These are phyloP conservation scores for Cinnamomum chago DNA, from an alignment of 164 flowering plant genomes.

Conservation along the genomic window DNA sequence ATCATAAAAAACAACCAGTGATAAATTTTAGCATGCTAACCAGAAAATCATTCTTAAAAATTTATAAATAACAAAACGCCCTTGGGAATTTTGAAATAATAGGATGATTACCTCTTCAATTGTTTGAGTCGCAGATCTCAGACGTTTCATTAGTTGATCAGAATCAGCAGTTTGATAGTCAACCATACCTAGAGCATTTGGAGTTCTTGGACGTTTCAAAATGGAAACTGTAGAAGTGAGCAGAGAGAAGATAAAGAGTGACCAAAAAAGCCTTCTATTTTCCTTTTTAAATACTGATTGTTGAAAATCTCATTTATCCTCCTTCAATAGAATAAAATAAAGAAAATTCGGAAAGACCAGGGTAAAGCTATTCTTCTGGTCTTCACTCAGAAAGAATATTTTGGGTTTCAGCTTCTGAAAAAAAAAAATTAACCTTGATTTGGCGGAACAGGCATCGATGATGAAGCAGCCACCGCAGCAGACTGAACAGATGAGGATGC, in stretches of 20 bases:
- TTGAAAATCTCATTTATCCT: background rate
- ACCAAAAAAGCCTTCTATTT: background rate
- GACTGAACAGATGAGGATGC: slow-evolving; percentile 83
- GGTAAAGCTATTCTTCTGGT: too few species aligned
- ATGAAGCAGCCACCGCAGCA: slow-evolving; percentile 75
- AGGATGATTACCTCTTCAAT: slow-evolving; percentile 60
- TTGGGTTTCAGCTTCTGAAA: too few species aligned
- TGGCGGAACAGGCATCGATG: slow-evolving; percentile 59
- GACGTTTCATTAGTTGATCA: slow-evolving; percentile 80
- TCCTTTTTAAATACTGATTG: background rate
- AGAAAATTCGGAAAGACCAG: too few species aligned
- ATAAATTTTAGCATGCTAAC: too few species aligned
- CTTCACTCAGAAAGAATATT: too few species aligned
- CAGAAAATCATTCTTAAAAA: too few species aligned
- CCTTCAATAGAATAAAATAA: too few species aligned
- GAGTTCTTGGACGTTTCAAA: slow-evolving; percentile 76
- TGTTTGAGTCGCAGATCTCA: slow-evolving; percentile 60
- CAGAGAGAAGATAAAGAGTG: background rate
- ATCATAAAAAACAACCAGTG: background rate
- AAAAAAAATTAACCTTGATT: slow-evolving; percentile 53
- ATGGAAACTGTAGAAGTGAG: slow-evolving; percentile 38
- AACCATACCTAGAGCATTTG: slow-evolving; percentile 59
- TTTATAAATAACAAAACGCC: too few species aligned
- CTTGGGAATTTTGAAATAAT: background rate
- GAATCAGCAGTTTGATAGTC: slow-evolving; percentile 80